Evolutionary conservation across 2,329 filamentous ascomycete genomes (phyloP), one percentile per base, ranked within the genome.

Genomic region (Venturia carpophila): DNA sequence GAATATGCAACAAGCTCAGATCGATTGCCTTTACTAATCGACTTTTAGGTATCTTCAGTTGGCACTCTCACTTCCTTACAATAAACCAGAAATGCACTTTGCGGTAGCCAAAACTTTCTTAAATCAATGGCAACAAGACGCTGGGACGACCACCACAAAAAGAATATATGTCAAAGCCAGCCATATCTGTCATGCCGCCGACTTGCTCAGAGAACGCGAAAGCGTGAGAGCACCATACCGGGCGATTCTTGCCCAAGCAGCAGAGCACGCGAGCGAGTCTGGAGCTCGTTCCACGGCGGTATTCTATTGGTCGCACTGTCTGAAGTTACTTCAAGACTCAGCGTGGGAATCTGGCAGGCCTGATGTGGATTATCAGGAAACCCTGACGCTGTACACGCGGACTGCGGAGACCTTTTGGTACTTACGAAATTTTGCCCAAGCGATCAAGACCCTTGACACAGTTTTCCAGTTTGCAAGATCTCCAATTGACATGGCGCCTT

Each of bases 331-430:
- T 17, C 92, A 96, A 72, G 80, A 87, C 7, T 79, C 90, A 64
- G 87, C 90, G 0, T 97, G 93, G 93, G 80, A 84, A 52, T 60
- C 66, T 7, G 80, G 79, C 7, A 75, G 78, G 17, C 81, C 84
- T 5, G 93, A 97, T 72, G 87, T 89, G 0, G 88, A 86, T 58
- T 96, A 96, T 70, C 87, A 91, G 13, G 93, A 97, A 76, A 96
- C 92, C 0, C 80, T 95, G 67, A 86, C 88, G 67, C 80, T 96
- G 1, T 87, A 91, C 73, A 86, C 92, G 5, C 86, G 89, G 64
- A 86, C 90, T 5, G 90, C 92, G 3, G 92, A 96, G 73, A 91
- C 90, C 72, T 88, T 90, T 69, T 85, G 92, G 71, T 91, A 90
- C 71, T 88, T 92, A 79, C 86, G 86, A 5, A 84, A 91, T 68